A percentile compares a stretch with the other conserved stretches of the same genome.
phyloP scores from a whole-genome alignment of 495 filamentous ascomycete genomes.

The Aspergillus coremiiformis region DNA sequence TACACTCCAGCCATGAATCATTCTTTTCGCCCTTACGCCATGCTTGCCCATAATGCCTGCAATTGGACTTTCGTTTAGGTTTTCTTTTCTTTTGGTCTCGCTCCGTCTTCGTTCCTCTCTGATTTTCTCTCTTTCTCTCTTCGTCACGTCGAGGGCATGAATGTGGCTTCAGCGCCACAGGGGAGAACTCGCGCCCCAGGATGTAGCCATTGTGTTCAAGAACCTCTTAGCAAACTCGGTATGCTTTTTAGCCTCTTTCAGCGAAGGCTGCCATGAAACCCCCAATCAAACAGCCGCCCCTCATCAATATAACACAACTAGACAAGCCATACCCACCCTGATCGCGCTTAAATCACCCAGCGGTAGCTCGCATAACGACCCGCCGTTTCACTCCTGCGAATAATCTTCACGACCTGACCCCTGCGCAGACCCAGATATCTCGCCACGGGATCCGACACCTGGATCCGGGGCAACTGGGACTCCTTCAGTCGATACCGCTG shows the following conservation, averaged over 20 bases:
- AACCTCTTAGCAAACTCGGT: not conserved
- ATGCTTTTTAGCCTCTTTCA: not conserved
- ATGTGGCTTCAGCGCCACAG: too few species aligned
- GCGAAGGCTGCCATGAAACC: not conserved
- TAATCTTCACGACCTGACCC: slow-evolving; percentile 98
- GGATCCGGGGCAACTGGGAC: slow-evolving; percentile 88
- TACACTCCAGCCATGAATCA: slow-evolving; percentile 21
- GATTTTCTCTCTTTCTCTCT: slow-evolving; percentile 2
- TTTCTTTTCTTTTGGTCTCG: slow-evolving; percentile 21
- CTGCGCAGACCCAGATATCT: slow-evolving; percentile 85
- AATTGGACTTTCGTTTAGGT: slow-evolving; percentile 22
- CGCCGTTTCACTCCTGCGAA: slow-evolving; percentile 64
- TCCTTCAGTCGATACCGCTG: slow-evolving; percentile 92
- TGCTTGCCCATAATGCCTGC: slow-evolving; percentile 41
- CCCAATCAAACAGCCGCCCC: not conserved
- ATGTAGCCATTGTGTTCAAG: not conserved
- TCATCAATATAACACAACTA: not conserved
- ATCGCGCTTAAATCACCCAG: slow-evolving; percentile 48
- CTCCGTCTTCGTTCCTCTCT: not conserved
- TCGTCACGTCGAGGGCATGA: not conserved
- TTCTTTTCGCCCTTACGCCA: slow-evolving; percentile 38
- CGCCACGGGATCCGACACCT: slow-evolving; percentile 84
- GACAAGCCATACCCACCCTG: not conserved
- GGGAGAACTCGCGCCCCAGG: not conserved
- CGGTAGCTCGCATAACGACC: slow-evolving; percentile 56